phyloP scores from a whole-genome alignment of 495 filamentous ascomycete species.

The Xylaria castorea region DNA sequence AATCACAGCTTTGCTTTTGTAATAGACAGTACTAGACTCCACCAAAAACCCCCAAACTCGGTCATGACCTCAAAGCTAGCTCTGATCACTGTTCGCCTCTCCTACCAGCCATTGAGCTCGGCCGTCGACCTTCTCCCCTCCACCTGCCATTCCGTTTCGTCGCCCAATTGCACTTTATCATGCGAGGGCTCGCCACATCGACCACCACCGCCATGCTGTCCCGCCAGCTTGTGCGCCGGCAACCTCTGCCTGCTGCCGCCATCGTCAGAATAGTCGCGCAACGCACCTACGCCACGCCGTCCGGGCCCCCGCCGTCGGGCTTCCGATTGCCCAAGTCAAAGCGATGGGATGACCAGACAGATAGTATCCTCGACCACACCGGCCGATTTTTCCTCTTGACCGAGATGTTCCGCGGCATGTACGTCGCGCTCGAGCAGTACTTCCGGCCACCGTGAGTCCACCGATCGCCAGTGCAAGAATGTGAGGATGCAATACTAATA shows the following conservation, averaged over 20 bases:
- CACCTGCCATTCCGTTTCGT: conserved; percentile 5
- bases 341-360: conserved; percentile 73
- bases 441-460: conserved; percentile 91
- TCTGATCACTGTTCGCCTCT: conserved; percentile 28
- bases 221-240: conserved; percentile 47
- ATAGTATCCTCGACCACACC: conserved; percentile 79
- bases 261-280: conserved; percentile 43
- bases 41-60: conserved; percentile 40
- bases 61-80: conserved; percentile 37
- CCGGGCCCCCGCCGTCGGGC: conserved; percentile 74
- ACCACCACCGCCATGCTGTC: conserved; percentile 44
- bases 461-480: neutral
- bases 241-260: conserved; percentile 30
- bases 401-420: conserved; percentile 97
- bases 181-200: conserved; percentile 45
- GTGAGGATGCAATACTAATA: conserved; percentile 16
- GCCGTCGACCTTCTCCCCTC: conserved; percentile 30
- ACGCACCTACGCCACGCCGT: conserved; percentile 75
- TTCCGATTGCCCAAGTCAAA: conserved; percentile 75
- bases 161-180: conserved; percentile 39
- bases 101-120: conserved; percentile 28
- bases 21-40: conserved; percentile 35
- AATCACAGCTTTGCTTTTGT: conserved; percentile 42
- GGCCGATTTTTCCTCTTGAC: conserved; percentile 91
- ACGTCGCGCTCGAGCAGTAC: conserved; percentile 96